Percentiles rank a stretch among this genome's conserved stretches.
Evolutionary conservation across 495 filamentous ascomycete species (phyloP).

Genomic region (Xylaria intraflava): DNA sequence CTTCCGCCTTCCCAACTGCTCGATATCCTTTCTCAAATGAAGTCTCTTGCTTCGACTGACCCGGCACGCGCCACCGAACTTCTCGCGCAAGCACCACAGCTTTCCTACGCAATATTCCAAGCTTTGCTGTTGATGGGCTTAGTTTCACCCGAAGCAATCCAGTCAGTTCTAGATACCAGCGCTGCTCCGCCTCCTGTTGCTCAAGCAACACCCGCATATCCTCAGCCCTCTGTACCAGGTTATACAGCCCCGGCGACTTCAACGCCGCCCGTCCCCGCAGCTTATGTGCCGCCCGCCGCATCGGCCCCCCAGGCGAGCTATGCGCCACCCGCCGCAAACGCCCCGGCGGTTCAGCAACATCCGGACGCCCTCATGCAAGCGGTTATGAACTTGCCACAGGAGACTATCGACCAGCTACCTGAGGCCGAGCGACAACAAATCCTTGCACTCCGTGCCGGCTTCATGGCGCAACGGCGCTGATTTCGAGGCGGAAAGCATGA

Average conservation of each 20-base stretch:
- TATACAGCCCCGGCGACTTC: slow-evolving; percentile 20
- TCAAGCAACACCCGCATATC: slow-evolving; percentile 13
- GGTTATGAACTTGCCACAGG: slow-evolving; percentile 67
- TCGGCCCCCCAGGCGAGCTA: slow-evolving; percentile 24
- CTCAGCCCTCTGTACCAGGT: not conserved
- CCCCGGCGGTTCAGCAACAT: slow-evolving; percentile 41
- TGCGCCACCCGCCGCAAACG: slow-evolving; percentile 32
- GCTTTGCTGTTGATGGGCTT: slow-evolving; percentile 87
- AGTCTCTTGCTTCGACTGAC: slow-evolving; percentile 71
- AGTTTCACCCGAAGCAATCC: slow-evolving; percentile 58
- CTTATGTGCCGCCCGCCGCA: slow-evolving; percentile 14
- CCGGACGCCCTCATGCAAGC: slow-evolving; percentile 65
- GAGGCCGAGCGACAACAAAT: slow-evolving; percentile 69
- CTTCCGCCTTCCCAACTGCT: slow-evolving; percentile 85
- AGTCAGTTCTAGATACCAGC: slow-evolving; percentile 40
- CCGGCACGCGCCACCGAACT: slow-evolving; percentile 82
- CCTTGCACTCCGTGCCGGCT: slow-evolving; percentile 50
- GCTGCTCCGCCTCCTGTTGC: slow-evolving; percentile 13
- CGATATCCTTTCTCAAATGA: slow-evolving; percentile 93
- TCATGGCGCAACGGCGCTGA: slow-evolving; percentile 23
- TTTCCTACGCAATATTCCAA: slow-evolving; percentile 94
- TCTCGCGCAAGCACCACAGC: slow-evolving; percentile 81
- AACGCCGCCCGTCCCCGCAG: slow-evolving; percentile 20
- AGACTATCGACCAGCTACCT: slow-evolving; percentile 67
- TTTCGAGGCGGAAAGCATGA: not conserved